Conservation (phyloP, 352 stramenopile species). For the Phytophthora hibernalis region DNA sequence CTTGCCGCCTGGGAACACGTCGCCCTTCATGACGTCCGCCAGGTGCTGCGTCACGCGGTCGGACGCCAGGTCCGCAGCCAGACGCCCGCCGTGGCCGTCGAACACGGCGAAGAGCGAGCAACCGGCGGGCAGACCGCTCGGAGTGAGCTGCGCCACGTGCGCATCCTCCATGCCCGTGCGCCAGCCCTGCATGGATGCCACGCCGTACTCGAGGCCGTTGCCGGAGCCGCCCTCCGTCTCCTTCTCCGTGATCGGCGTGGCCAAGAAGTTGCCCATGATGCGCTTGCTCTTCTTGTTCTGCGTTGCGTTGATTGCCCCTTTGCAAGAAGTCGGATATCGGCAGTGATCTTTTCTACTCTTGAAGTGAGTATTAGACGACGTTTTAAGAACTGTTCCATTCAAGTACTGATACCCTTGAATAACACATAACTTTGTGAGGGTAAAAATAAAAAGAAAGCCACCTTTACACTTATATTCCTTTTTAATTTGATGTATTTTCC, state of each 20-base stretch:
- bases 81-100: conserved; percentile 76
- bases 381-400: too few relatives aligned
- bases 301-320: background rate
- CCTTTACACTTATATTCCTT: too few relatives aligned
- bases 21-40: conserved; percentile 41
- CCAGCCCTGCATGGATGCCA: conserved; percentile 87
- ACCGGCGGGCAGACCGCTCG: conserved; percentile 46
- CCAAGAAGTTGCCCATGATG: conserved; percentile 90
- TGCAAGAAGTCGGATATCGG: conserved; percentile 23
- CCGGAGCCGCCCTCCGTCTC: conserved; percentile 58
- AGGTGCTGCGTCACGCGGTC: conserved; percentile 52
- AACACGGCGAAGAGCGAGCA: conserved; percentile 84
- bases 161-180: conserved; percentile 86
- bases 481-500: too few relatives aligned
- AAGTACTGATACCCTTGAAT: too few relatives aligned
- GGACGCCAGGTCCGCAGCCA: conserved; percentile 62
- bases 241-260: conserved; percentile 81
- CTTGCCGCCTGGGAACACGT: conserved; percentile 44
- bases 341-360: conserved; percentile 17
- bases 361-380: conserved; percentile 16
- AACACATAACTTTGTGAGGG: too few relatives aligned
- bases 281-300: background rate
- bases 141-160: conserved; percentile 67
- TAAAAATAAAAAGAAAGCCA: too few relatives aligned
- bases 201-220: conserved; percentile 66